A percentile compares a stretch with the other conserved stretches of the same genome.
These are phyloP conservation scores for Funneliformis caledonium DNA, from an alignment of 371 early-diverging fungal genomes.

Conservation along the genomic window DNA sequence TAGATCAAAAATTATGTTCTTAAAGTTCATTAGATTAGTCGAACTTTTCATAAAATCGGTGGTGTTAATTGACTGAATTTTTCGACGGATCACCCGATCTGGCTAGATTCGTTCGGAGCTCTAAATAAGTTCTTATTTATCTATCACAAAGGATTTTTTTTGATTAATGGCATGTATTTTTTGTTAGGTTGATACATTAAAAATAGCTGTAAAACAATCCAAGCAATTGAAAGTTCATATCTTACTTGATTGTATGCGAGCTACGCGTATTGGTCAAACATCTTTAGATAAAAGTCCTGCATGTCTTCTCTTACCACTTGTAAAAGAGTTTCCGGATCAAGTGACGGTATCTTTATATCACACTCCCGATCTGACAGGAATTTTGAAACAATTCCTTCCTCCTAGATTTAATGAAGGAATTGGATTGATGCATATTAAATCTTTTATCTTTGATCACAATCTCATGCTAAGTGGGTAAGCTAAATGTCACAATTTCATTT, in stretches of 20 bases:
- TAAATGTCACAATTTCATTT: neutral
- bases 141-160: neutral
- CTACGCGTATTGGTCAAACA: conserved; percentile 69
- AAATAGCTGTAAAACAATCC: conserved; percentile 58
- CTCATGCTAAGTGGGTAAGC: conserved; percentile 87
- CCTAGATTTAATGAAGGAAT: conserved; percentile 90
- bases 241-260: conserved; percentile 86
- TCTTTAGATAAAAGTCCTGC: conserved; percentile 60
- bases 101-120: too few species aligned
- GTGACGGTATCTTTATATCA: conserved; percentile 80
- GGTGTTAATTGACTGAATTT: too few species aligned
- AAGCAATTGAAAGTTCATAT: conserved; percentile 67
- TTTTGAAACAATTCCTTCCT: conserved; percentile 75
- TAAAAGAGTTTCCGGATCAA: conserved; percentile 67
- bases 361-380: conserved; percentile 80
- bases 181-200: conserved; percentile 60
- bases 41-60: too few species aligned
- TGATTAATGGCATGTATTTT: neutral
- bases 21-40: too few species aligned
- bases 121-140: neutral
- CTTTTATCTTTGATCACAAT: conserved; percentile 87
- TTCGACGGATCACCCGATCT: too few species aligned
- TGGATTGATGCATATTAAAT: conserved; percentile 94
- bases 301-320: conserved; percentile 68
- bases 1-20: too few species aligned